phyloP scores from a whole-genome alignment of 2,329 filamentous ascomycete species.

The Penicillium hordei region DNA sequence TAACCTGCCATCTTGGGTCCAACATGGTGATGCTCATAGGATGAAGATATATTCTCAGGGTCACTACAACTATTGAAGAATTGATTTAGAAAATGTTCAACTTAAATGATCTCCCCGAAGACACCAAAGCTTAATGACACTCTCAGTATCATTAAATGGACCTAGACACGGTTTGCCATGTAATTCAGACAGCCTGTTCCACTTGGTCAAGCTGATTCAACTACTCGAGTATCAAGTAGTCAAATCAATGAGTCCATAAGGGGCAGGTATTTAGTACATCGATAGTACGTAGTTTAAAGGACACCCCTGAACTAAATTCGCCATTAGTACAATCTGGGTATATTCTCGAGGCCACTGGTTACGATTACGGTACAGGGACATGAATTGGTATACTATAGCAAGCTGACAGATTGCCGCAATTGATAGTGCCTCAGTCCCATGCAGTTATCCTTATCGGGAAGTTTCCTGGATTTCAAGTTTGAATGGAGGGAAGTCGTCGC shows the following conservation, averaged over 20 bases:
- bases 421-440: too few species aligned
- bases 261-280: background rate
- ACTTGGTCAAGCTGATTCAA: background rate
- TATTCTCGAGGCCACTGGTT: background rate
- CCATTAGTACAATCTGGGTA: background rate
- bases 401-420: background rate
- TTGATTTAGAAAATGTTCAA: background rate
- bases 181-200: background rate
- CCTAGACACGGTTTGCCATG: background rate
- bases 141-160: background rate
- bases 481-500: background rate
- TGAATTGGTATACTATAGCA: background rate
- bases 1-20: too few species aligned
- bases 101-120: background rate
- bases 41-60: background rate
- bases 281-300: too few species aligned
- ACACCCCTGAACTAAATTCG: background rate
- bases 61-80: background rate
- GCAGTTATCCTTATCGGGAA: background rate
- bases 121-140: background rate
- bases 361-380: background rate
- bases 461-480: background rate
- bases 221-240: background rate
- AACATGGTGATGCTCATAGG: background rate
- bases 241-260: background rate